A percentile compares a stretch with the other conserved stretches of the same genome.
These are phyloP conservation scores for Anisodus acutangulus DNA, from an alignment of 257 asterid species.

Conservation along the genomic window DNA sequence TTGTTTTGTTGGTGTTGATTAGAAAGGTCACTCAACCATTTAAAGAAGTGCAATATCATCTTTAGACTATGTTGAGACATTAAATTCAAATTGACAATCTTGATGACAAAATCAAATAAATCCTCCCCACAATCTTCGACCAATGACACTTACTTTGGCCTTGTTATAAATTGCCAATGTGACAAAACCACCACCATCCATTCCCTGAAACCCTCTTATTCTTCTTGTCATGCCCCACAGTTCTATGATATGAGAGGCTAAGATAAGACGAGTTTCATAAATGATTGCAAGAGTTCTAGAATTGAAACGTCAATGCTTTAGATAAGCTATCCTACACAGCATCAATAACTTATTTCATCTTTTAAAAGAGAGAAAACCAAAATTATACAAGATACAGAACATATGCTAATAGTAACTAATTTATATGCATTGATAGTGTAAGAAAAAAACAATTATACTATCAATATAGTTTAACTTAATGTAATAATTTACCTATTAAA, in stretches of 20 bases:
- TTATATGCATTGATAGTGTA: neutral
- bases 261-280: neutral
- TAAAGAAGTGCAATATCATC: neutral
- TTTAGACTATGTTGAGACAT: neutral
- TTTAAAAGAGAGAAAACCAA: neutral
- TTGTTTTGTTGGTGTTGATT: neutral
- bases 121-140: neutral
- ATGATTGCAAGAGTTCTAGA: neutral
- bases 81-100: neutral
- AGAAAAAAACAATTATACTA: no score
- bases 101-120: neutral
- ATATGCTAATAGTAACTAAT: neutral
- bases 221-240: slow-evolving; percentile 8
- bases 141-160: slow-evolving; percentile 18
- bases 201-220: neutral
- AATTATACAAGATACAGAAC: neutral
- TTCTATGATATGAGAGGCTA: neutral
- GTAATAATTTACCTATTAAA: neutral
- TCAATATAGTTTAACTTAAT: no score
- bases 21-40: neutral
- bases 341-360: neutral
- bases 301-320: neutral
- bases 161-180: neutral
- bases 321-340: neutral
- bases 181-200: neutral